Evolutionary conservation across 1,139 yeast species (phyloP), one percentile per base, ranked within the genome.

Genomic region (Taiozyma sp.): DNA sequence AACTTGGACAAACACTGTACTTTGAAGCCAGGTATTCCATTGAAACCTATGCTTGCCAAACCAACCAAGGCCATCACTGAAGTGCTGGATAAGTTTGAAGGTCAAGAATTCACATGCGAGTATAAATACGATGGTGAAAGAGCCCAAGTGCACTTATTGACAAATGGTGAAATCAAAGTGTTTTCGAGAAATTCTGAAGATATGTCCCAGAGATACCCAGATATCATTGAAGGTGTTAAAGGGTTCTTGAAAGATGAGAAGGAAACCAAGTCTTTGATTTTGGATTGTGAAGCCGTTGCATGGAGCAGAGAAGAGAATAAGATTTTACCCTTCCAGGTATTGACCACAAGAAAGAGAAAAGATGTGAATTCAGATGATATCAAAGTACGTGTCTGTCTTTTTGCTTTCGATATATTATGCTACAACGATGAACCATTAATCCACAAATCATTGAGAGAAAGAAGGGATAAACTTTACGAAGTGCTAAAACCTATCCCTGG

Each of bases 261-360:
- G 13, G 50, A 58, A 1, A 69, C 72, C 2, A 71, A 73, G 47
- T 80, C 83, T 1, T 67, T 91, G 68, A 89, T 93, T 52, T 68
- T 93, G 51, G 99, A 93, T 66, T 88, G 97, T 69, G 99, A 93
- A 68, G 97, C 97, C 6, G 99, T 95, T n/a, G 99, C 99, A 0
- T 93, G 97, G 96, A 97, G 93, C 66, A 73, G 85, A 53, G 83
- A 75, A 46, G 74, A 77, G 22, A 68, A 81, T 30, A 88, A 85
- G 65, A 91, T 95, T 50, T 71, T 93, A 51, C 99, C 99, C 0
- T 93, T 93, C 68, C 99, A 93, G 67, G 85, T 89, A 0, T 71
- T 93, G 47, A 86, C 97, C 1, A 93, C 99, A 0, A 80, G 99
- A 66, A 93, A 93, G 68, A 79, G 98, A 50, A 95, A 93, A 67